phyloP scores from a whole-genome alignment of 2,329 filamentous ascomycete species.

The Lasiodiplodia gonubiensis region DNA sequence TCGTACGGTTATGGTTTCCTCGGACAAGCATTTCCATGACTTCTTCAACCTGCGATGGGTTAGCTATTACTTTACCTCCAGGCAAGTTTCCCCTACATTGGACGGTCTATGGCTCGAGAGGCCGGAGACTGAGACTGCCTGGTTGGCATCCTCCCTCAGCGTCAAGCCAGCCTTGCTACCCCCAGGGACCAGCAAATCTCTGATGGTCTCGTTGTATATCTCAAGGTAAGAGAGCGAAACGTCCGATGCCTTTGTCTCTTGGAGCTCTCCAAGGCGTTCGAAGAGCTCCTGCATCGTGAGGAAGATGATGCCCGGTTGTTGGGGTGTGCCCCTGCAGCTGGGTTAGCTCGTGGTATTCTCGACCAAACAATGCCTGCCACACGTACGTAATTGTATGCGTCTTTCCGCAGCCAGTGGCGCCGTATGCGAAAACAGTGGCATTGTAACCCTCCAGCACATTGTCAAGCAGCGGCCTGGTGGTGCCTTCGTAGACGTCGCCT shows the following conservation, averaged over 20 bases:
- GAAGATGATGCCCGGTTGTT: slow-evolving; percentile 97
- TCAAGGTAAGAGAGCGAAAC: slow-evolving; percentile 93
- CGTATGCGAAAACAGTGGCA: slow-evolving; percentile 97
- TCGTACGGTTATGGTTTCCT: slow-evolving; percentile 92
- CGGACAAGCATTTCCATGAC: slow-evolving; percentile 99
- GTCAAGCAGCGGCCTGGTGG: slow-evolving; percentile 86
- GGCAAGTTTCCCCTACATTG: slow-evolving; percentile 63
- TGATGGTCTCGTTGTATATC: slow-evolving; percentile 99
- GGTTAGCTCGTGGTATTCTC: slow-evolving; percentile 69
- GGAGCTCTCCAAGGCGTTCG: slow-evolving; percentile 88
- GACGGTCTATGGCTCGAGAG: slow-evolving; percentile 89
- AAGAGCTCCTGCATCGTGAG: slow-evolving; percentile 99
- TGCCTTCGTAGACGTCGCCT: slow-evolving; percentile 92
- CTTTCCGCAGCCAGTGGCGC: slow-evolving; percentile 96
- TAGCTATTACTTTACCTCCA: slow-evolving; percentile 31
- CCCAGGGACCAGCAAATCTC: slow-evolving; percentile 86
- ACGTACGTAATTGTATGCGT: slow-evolving; percentile 83
- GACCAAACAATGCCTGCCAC: slow-evolving; percentile 72
- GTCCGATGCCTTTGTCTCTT: slow-evolving; percentile 86
- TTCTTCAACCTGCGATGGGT: slow-evolving; percentile 64
- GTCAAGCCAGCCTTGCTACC: slow-evolving; percentile 84
- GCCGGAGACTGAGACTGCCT: slow-evolving; percentile 87
- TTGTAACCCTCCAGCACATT: slow-evolving; percentile 98
- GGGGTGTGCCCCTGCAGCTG: slow-evolving; percentile 69
- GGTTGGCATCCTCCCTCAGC: slow-evolving; percentile 92